Percentiles rank a stretch among this genome's conserved stretches.
Evolutionary conservation across 331 rosid species (phyloP).

Genomic region (Prunus yedoensis): DNA sequence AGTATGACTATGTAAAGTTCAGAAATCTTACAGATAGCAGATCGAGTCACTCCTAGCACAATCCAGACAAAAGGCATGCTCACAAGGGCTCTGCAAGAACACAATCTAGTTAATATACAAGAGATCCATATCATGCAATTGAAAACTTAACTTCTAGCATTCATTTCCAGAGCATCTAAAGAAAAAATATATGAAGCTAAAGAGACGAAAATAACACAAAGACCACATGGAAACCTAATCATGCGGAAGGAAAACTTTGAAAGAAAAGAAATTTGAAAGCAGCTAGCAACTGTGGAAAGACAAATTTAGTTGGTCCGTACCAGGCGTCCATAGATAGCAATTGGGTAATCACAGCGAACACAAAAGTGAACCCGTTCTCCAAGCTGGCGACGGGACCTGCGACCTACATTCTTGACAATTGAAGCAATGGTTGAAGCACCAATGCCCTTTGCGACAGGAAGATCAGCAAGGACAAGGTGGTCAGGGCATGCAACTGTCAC

Average conservation of each 20-base stretch:
- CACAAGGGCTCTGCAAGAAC: slow-evolving; percentile 94
- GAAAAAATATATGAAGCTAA: neutral
- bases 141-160: neutral
- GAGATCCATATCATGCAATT: neutral
- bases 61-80: slow-evolving; percentile 93
- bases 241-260: neutral
- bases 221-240: neutral
- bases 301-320: slow-evolving; percentile 29
- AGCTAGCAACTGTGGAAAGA: neutral
- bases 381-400: slow-evolving; percentile 95
- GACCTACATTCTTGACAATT: slow-evolving; percentile 68
- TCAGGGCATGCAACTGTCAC: slow-evolving; percentile 96
- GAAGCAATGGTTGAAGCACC: slow-evolving; percentile 77
- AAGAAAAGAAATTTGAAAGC: neutral
- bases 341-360: slow-evolving; percentile 91
- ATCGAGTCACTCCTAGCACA: slow-evolving; percentile 94
- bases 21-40: slow-evolving; percentile 87
- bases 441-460: slow-evolving; percentile 94
- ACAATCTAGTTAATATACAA: slow-evolving; percentile 14
- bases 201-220: neutral
- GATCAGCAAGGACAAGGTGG: slow-evolving; percentile 93
- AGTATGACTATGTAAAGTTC: slow-evolving; percentile 15
- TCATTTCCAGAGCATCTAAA: no score
- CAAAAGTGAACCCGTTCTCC: slow-evolving; percentile 97
- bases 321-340: slow-evolving; percentile 89